Percentiles rank a stretch among this genome's conserved stretches.
Evolutionary conservation across 1,139 yeast genomes (phyloP).

Genomic region (Candida sojae): DNA sequence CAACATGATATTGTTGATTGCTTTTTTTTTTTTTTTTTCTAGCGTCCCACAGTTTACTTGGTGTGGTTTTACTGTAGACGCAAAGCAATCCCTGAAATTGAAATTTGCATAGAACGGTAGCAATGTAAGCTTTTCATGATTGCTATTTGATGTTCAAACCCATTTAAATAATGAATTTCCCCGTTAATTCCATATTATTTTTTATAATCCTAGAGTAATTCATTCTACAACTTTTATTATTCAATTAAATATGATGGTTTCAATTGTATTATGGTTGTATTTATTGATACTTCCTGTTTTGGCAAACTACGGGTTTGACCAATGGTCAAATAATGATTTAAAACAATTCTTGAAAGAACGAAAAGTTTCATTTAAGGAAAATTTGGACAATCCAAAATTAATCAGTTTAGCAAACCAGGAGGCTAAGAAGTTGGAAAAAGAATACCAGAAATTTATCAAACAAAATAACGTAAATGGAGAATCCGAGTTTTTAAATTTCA

Average conservation of each 20-base stretch:
- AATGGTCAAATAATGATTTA: constrained; percentile 27
- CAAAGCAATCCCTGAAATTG: not conserved
- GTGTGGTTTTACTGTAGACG: not conserved
- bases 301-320: constrained; percentile 13
- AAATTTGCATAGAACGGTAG: not conserved
- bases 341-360: constrained; percentile 38
- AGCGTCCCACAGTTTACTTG: not conserved
- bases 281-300: constrained; percentile 3
- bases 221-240: not conserved
- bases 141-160: not conserved
- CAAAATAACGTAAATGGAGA: not conserved
- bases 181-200: not conserved
- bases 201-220: not conserved
- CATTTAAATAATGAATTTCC: not conserved
- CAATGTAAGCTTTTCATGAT: not conserved
- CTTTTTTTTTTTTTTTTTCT: not conserved
- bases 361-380: constrained; percentile 23
- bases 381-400: constrained; percentile 28
- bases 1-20: not conserved
- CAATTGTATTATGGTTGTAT: constrained; percentile 3
- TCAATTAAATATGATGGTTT: not conserved
- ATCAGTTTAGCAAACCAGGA: constrained; percentile 33
- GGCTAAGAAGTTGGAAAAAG: constrained; percentile 25
- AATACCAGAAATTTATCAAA: constrained; percentile 8
- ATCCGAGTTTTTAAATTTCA: constrained; percentile 12